phyloP scores from a whole-genome alignment of 441 rosid genomes.

The Pelargonium exstipulatum region DNA sequence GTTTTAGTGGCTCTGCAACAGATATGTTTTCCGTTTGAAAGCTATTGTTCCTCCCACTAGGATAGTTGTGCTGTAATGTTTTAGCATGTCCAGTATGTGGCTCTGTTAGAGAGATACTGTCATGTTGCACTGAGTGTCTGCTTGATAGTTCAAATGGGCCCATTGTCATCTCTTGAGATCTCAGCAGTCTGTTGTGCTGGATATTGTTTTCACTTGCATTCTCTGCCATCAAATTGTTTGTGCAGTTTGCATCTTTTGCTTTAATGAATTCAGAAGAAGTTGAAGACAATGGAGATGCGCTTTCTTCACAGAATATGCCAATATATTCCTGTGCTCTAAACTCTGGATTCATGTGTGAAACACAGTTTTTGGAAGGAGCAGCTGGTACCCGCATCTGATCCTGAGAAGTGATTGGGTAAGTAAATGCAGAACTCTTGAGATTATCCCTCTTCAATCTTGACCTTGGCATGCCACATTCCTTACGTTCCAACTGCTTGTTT shows the following conservation, averaged over 20 bases:
- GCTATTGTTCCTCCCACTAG: slow-evolving; percentile 29
- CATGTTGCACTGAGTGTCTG: slow-evolving; percentile 29
- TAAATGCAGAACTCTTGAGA: slow-evolving; percentile 31
- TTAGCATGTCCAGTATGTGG: slow-evolving; percentile 24
- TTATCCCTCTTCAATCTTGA: slow-evolving; percentile 27
- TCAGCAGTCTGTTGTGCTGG: slow-evolving; percentile 26
- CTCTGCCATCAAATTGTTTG: slow-evolving; percentile 24
- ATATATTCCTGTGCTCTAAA: slow-evolving; percentile 30
- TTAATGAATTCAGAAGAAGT: slow-evolving; percentile 33
- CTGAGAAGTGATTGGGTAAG: slow-evolving; percentile 31
- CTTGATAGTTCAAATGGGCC: slow-evolving; percentile 26
- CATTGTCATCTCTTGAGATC: slow-evolving; percentile 24
- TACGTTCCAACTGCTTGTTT: slow-evolving; percentile 27
- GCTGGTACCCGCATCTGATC: slow-evolving; percentile 25
- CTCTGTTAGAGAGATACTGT: slow-evolving; percentile 23
- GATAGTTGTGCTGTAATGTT: slow-evolving; percentile 24
- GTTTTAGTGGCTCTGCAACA: slow-evolving; percentile 28
- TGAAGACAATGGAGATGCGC: slow-evolving; percentile 44
- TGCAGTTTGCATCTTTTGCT: slow-evolving; percentile 30
- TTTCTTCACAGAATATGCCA: slow-evolving; percentile 40
- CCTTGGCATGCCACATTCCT: slow-evolving; percentile 32
- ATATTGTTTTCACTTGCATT: slow-evolving; percentile 21
- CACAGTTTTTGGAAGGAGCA: slow-evolving; percentile 31
- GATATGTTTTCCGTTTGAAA: slow-evolving; percentile 29
- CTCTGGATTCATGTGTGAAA: slow-evolving; percentile 26